Evolutionary conservation across 768 basidiomycete species (phyloP), one percentile per base, ranked within the genome.

Genomic region (Coprinopsis strossmayeri): DNA sequence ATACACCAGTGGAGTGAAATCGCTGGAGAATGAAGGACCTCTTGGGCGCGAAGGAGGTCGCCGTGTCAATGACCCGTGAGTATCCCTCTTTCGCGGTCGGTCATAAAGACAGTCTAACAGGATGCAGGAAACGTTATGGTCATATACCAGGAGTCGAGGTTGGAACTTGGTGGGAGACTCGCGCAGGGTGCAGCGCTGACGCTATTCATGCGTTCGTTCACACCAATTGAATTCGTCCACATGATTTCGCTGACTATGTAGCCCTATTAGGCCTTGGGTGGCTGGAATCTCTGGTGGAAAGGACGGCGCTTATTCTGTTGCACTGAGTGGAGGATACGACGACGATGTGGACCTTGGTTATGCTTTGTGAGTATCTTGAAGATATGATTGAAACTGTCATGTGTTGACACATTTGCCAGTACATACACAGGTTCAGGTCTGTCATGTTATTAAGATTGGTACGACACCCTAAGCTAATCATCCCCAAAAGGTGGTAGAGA

Each of bases 191-290:
- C 55, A 88, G 87, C 42, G 66, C 61, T 1, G 91, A 89, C 61
- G 75, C 91, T 5, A 70, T 95, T 50, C 92, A 95, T 56, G 91
- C 90, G 90, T 91, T 63, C 60, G 87, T 70, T 2, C 17, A 1
- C 48, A n/a, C n/a, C n/a, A n/a, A n/a, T n/a, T n/a, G n/a, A n/a
- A n/a, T n/a, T n/a, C n/a, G n/a, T n/a, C n/a, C n/a, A n/a, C n/a
- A n/a, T n/a, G n/a, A n/a, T n/a, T n/a, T n/a, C n/a, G n/a, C n/a
- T n/a, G n/a, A n/a, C n/a, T n/a, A n/a, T n/a, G n/a, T n/a, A n/a
- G n/a, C n/a, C n/a, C n/a, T n/a, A n/a, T n/a, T n/a, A 92, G 88
- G 1, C 91, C 91, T 0, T 81, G 78, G 71, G 91, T 95, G 4
- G 86, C 78, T 28, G 93, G 93, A 0, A 94, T 96, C 37, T 71